Percentiles rank a stretch among this genome's conserved stretches.
Conservation (phyloP, 352 stramenopile genomes). For the Phytophthora pistaciae region DNA sequence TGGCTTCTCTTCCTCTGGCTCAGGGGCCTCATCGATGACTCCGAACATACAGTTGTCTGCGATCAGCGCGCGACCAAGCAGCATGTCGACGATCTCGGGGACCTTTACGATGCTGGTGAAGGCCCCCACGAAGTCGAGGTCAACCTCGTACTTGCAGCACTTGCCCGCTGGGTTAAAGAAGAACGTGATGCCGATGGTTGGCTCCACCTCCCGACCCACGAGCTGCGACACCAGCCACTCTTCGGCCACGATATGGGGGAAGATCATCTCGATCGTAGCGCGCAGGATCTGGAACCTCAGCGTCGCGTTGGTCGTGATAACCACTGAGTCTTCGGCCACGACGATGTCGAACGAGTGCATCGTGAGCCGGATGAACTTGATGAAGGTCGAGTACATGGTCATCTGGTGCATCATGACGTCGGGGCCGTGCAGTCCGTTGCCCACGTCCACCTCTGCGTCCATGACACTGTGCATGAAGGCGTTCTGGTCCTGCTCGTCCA, state of each 20-base stretch:
- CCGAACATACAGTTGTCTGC: slow-evolving; percentile 1
- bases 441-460: not conserved
- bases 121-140: not conserved
- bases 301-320: not conserved
- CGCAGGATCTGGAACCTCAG: not conserved
- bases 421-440: not conserved
- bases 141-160: not conserved
- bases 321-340: not conserved
- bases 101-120: not conserved
- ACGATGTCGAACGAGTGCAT: slow-evolving; percentile 6
- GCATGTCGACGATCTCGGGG: not conserved
- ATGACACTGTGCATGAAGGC: slow-evolving; percentile 8
- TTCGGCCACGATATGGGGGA: not conserved
- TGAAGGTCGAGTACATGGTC: not conserved
- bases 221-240: slow-evolving; percentile 1
- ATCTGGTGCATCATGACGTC: slow-evolving; percentile 1
- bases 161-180: slow-evolving; percentile 1
- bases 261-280: not conserved
- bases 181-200: not conserved
- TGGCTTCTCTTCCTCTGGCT: not conserved
- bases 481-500: not conserved
- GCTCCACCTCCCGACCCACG: not conserved
- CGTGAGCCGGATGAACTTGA: not conserved
- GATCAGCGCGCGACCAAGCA: not conserved
- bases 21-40: not conserved